A percentile compares a stretch with the other conserved stretches of the same genome.
These are phyloP conservation scores for Asclepias syriaca DNA, from an alignment of 257 asterid species.

Conservation along the genomic window DNA sequence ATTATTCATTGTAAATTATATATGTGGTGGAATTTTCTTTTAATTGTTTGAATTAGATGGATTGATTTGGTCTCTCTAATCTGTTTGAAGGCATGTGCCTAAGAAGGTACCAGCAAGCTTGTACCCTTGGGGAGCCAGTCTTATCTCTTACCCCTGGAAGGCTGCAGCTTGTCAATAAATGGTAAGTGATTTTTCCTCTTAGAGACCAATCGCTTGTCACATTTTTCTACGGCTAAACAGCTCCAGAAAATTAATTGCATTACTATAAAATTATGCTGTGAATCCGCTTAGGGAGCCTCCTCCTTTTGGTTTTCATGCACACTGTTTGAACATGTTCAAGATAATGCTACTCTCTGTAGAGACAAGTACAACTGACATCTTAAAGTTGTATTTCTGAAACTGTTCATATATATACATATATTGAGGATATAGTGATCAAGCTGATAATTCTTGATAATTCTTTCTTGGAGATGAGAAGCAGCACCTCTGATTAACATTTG, in stretches of 20 bases:
- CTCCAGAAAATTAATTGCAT: not conserved
- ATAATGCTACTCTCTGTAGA: not conserved
- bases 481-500: not conserved
- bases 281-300: not conserved
- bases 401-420: not conserved
- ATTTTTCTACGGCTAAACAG: not conserved
- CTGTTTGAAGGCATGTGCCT: slow-evolving; percentile 80
- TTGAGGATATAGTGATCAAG: not conserved
- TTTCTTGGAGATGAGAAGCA: not conserved
- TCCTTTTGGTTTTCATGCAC: not conserved
- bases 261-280: not conserved
- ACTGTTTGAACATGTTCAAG: not conserved
- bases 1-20: not conserved
- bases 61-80: not conserved
- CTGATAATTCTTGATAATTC: not conserved
- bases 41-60: slow-evolving; percentile 6
- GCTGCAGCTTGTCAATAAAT: slow-evolving; percentile 74
- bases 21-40: not conserved
- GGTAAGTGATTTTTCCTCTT: slow-evolving; percentile 41
- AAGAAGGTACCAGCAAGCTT: slow-evolving; percentile 70
- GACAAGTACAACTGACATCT: not conserved
- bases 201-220: not conserved
- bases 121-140: slow-evolving; percentile 64
- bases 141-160: slow-evolving; percentile 57
- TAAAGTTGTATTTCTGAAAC: not conserved